Base-by-base conservation (phyloP, 805 yeast genomes). In the Kazachstania kunashirensis region DNA sequence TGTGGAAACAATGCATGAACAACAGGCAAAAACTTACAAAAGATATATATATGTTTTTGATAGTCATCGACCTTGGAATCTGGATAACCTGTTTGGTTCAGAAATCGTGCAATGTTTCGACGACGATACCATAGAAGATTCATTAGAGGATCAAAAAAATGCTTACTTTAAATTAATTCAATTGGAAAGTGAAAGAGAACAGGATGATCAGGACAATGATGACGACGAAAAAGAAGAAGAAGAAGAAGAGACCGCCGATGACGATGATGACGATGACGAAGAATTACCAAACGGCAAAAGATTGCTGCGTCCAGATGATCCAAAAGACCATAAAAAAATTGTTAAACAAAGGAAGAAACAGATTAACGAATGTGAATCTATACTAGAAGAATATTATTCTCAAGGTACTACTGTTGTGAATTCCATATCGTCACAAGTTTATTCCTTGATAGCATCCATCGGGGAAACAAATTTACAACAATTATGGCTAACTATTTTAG, bases 51-150 rank as follows among this genome's bases (percentile, higher is more conserved):
- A 84, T 50, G 73, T 94, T 9, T 68, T 92, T 38, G 99, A 92
- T 59, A 86, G 95, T 3, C 92, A 83, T 46, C 66, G 97, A 45
- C 99, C 98, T 4, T 92, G 98, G 97, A 88, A 88, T 59, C 64
- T 92, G 45, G 95, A 88, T 55, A 92, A 92, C 53, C 52, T 92
- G 32, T 88, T 83, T 66, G 96, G 95, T 1, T 78, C 89, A 6
- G 75, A 75, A 8, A 68, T 75, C 44, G 74, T 92, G 4, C 69
- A 68, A 6, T 88, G 97, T 57, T 72, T 88, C 42, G 97, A 88
- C 52, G 97, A 89, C 55, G 96, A 95, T 0, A 65, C 66, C 32
- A 68, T 82, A 2, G 83, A 79, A 23, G 72, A 69, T 24, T 76
- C 73, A 34, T 56, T 88, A 36, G 43, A 42, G 11, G 57, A 62